A percentile compares a stretch with the other conserved stretches of the same genome.
Evolutionary conservation across 805 yeast genomes (phyloP).

Genomic region (Suhomyces faveliae): DNA sequence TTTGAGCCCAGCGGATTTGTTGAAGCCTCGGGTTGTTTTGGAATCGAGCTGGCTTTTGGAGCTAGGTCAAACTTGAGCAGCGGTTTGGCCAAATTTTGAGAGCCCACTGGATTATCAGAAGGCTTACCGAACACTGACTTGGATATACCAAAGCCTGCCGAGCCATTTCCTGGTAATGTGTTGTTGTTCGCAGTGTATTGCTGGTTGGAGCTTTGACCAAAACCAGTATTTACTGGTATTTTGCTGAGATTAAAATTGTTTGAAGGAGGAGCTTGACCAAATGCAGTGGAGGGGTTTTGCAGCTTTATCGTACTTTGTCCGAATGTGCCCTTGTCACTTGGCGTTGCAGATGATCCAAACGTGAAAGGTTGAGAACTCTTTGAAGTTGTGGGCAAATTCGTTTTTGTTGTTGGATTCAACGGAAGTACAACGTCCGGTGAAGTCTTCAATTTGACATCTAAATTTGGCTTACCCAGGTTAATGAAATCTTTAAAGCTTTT

Average conservation of each 20-base stretch:
- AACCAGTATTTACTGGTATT: neutral
- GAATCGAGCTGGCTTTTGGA: neutral
- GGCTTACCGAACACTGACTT: neutral
- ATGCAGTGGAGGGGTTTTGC: neutral
- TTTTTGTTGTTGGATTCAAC: neutral
- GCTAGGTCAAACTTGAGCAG: neutral
- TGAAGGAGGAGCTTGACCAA: neutral
- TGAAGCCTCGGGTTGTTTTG: neutral
- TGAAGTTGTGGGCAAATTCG: neutral
- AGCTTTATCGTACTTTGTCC: neutral
- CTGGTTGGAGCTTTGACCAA: neutral
- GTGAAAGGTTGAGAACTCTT: neutral
- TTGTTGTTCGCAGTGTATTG: neutral
- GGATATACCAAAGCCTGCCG: neutral
- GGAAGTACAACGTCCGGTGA: neutral
- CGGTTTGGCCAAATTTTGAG: neutral
- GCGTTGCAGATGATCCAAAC: neutral
- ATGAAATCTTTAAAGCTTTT: slow-evolving; percentile 25
- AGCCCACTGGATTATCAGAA: neutral
- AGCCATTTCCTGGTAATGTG: neutral
- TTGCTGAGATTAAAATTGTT: neutral
- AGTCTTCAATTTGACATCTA: neutral
- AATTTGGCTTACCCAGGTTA: slow-evolving; percentile 25
- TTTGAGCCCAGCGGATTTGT: neutral
- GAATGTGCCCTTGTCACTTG: neutral